Evolutionary conservation across 345 rosid genomes (phyloP), one percentile per base, ranked within the genome.

Genomic region (Reutealis trisperma): DNA sequence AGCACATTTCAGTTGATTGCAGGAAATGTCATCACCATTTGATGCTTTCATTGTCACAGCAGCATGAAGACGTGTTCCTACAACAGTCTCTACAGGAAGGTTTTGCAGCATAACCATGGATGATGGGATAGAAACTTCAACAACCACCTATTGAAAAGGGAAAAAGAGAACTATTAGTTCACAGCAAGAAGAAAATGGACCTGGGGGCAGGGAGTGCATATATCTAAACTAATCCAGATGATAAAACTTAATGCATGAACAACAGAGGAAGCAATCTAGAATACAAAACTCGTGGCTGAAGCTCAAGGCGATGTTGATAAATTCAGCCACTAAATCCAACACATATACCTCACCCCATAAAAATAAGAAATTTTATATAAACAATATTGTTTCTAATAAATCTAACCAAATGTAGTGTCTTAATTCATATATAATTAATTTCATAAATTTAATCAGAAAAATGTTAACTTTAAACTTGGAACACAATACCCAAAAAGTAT

Each of bases 91-190:
- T 42, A 93, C 96, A 54, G 94, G 94, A 78, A 91, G 90, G 76
- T 89, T 82, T 75, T 83, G 98, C 78, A 90, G 85, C 96, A 95
- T 90, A 79, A 84, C 83, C 94, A 95, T 82, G 54, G 89, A 85
- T 22, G 93, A 85, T 13, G 97, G 98, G 64, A 84, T 64, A 57
- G 96, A 89, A 84, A 95, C 97, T 87, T 93, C 99, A 83, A 93
- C 80, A 42, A 78, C 73, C 67, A 93, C 92, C 99, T 95, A 81
- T 42, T 63, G 7, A 16, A 47, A 67, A 57, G 71, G 67, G 71
- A 70, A 60, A 76, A 27, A 57, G 4, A 65, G 27, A 71, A 57
- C 24, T 41, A 74, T 52, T 34, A 61, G 74, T 66, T 49, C 81
- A 52, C 55, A 75, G 19, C 57, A 44, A 67, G 51, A 54, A 77